Evolutionary conservation across 2,329 filamentous ascomycete species (phyloP).

Genomic region (Pyrenochaeta sp.): DNA sequence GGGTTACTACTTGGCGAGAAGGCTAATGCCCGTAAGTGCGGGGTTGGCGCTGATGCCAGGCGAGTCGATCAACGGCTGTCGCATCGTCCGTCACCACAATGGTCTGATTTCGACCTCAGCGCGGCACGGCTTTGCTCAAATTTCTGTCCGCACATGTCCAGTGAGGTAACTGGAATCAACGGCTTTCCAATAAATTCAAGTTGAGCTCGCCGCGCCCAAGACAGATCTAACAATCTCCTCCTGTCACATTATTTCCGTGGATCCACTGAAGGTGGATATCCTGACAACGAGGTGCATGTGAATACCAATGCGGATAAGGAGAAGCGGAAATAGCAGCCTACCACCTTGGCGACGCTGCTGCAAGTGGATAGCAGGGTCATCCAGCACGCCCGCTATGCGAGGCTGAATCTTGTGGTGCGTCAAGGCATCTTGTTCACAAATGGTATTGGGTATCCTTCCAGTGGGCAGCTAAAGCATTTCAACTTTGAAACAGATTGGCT

Average conservation of each 20-base stretch:
- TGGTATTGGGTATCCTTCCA: too few species aligned
- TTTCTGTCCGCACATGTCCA: too few species aligned
- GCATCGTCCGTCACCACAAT: constrained; percentile 6
- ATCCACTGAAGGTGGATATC: not conserved
- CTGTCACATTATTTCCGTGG: constrained; percentile 1
- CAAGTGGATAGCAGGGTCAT: too few species aligned
- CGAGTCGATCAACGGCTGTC: constrained; percentile 7
- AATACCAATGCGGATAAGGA: not conserved
- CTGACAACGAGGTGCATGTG: not conserved
- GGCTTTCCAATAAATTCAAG: not conserved
- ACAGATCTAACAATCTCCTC: not conserved
- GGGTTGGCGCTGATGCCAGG: constrained; percentile 21
- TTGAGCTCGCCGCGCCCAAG: not conserved
- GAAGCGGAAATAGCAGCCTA: too few species aligned
- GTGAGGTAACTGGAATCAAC: not conserved
- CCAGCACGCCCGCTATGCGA: too few species aligned
- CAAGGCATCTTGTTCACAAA: too few species aligned
- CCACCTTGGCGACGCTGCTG: too few species aligned
- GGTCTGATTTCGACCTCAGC: too few species aligned
- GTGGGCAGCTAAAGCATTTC: too few species aligned
- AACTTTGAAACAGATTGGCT: too few species aligned
- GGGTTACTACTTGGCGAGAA: constrained; percentile 31
- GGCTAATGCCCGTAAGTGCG: constrained; percentile 29
- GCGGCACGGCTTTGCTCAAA: too few species aligned
- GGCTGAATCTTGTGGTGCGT: too few species aligned